Base-by-base conservation (phyloP, 805 yeast species). In the Lachancea sp. region DNA sequence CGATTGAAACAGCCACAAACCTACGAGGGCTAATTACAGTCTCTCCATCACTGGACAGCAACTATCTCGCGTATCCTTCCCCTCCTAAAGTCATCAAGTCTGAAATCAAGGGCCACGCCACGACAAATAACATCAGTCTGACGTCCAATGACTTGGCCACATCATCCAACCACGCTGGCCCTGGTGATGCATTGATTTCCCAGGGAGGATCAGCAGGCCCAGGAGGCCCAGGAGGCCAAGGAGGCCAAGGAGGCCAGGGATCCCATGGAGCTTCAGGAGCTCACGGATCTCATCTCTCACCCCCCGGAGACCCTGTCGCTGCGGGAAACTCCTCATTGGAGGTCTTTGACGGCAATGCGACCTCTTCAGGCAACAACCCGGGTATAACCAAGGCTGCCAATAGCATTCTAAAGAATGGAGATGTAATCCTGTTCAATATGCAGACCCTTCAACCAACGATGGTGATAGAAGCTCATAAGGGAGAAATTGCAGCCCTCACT, bases 391-490 rank as follows among this genome's bases (percentile, higher is more conserved):
- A 37, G 10, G 43, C 38, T 27, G 35, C 43, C 37, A 40, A 40
- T 22, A 48, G 44, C n/a, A 49, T 50, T 7, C 51, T 51, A 26
- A 58, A 68, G 41, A 75, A 77, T 13, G 91, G 91, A 0, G 84
- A 81, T 50, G 85, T 82, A 2, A 78, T 83, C 2, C 67, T 84
- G 13, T 85, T 81, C 58, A 80, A 84, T 55, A 73, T 83, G 8
- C 64, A 72, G 18, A 70, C 79, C 9, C 60, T 82, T 34, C 83
- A 78, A 54, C 88, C 90, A 0, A 54, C 80, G 10, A 77, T 81
- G 44, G 82, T 82, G 1, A 76, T 85, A 22, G 85, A 81, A 56
- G 89, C 90, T 2, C 95, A 85, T 56, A 82, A 81, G 56, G 76
- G 85, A 0, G 72, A 78, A 4, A 60, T 85, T 34, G 85, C 88